Conservation (phyloP, 2,329 filamentous ascomycete species). For the Trichophyton benhamiae region DNA sequence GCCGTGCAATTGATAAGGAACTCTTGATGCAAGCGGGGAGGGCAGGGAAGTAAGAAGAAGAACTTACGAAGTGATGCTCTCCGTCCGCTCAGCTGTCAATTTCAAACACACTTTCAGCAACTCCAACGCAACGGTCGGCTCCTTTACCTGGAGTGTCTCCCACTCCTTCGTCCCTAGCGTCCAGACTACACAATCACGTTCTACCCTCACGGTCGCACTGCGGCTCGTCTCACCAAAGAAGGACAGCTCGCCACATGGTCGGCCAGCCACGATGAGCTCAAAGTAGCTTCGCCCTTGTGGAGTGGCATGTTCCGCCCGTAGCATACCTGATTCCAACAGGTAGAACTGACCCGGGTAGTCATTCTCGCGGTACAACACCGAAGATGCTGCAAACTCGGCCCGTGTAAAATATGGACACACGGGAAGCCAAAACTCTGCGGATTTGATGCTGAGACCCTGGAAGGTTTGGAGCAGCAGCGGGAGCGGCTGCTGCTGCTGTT, state of each 20-base stretch:
- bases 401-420: constrained; percentile 62
- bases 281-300: constrained; percentile 71
- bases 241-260: constrained; percentile 87
- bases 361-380: constrained; percentile 64
- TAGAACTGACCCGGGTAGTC: constrained; percentile 76
- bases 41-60: constrained; percentile 4
- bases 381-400: constrained; percentile 55
- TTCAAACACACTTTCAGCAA: constrained; percentile 79
- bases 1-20: background rate
- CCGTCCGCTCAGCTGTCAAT: constrained; percentile 87
- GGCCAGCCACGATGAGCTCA: constrained; percentile 86
- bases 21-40: background rate
- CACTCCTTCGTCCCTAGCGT: constrained; percentile 60
- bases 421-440: constrained; percentile 92
- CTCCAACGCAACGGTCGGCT: constrained; percentile 70
- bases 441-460: constrained; percentile 68
- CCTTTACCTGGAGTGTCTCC: constrained; percentile 56
- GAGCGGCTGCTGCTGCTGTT: constrained; percentile 48
- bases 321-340: constrained; percentile 74
- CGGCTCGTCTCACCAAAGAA: constrained; percentile 87
- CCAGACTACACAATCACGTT: constrained; percentile 75
- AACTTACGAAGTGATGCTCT: constrained; percentile 49
- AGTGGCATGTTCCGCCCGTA: constrained; percentile 79
- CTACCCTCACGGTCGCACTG: constrained; percentile 74
- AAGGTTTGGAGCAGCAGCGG: constrained; percentile 93